Evolutionary conservation across 805 yeast genomes (phyloP).

Genomic region (Candida khao-thaluensis): DNA sequence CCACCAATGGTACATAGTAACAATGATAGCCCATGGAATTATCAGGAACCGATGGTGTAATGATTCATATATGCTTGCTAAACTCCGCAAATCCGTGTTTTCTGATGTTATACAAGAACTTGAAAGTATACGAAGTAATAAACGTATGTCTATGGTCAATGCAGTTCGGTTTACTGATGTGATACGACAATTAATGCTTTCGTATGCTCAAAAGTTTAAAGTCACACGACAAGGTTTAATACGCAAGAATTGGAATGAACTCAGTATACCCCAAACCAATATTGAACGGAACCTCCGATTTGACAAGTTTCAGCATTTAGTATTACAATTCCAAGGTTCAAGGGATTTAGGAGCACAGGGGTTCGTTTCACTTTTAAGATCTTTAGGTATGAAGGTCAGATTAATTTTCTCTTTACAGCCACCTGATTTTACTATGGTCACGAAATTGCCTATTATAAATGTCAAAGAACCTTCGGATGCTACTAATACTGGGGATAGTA

Average conservation of each 20-base stretch:
- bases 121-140: slow-evolving; percentile 10
- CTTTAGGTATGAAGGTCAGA: slow-evolving; percentile 70
- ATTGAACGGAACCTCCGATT: slow-evolving; percentile 30
- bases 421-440: slow-evolving; percentile 65
- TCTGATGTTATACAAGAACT: slow-evolving; percentile 15
- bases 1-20: slow-evolving; percentile 59
- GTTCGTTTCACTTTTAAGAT: slow-evolving; percentile 70
- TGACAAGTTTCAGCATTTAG: slow-evolving; percentile 41
- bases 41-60: slow-evolving; percentile 76
- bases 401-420: slow-evolving; percentile 85
- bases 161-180: slow-evolving; percentile 76
- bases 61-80: slow-evolving; percentile 38
- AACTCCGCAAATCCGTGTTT: slow-evolving; percentile 50
- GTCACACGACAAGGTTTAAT: slow-evolving; percentile 42
- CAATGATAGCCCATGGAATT: slow-evolving; percentile 65
- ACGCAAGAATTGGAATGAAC: slow-evolving; percentile 36
- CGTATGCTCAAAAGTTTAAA: slow-evolving; percentile 58
- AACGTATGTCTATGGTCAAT: slow-evolving; percentile 32
- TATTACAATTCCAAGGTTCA: slow-evolving; percentile 59
- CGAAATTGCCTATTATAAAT: slow-evolving; percentile 19
- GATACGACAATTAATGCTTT: slow-evolving; percentile 59
- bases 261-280: slow-evolving; percentile 21
- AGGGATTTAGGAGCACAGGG: slow-evolving; percentile 85
- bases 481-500: neutral
- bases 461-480: slow-evolving; percentile 16